Evolutionary conservation across 495 filamentous ascomycete species (phyloP).

Genomic region (Umbilicaria muhlenbergii): DNA sequence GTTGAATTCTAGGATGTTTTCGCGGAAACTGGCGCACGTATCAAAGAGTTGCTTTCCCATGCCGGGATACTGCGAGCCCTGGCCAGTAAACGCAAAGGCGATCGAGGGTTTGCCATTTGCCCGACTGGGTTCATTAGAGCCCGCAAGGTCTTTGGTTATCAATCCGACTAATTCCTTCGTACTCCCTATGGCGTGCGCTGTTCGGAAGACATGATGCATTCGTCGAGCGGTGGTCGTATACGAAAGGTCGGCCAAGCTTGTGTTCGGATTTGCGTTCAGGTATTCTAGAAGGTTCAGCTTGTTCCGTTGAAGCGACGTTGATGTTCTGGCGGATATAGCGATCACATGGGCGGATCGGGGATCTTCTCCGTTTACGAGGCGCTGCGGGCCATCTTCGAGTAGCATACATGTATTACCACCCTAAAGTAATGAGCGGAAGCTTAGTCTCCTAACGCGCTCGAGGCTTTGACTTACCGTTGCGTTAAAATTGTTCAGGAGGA

Average conservation of each 20-base stretch:
- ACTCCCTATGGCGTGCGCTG: conserved; percentile 11
- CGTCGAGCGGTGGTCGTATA: conserved; percentile 62
- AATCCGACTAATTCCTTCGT: no score
- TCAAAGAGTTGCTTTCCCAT: conserved; percentile 17
- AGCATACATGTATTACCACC: conserved; percentile 22
- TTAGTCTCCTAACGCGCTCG: no score
- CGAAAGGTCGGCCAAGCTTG: conserved; percentile 35
- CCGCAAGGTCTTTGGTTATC: background rate
- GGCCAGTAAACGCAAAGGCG: conserved; percentile 53
- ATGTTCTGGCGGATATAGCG: conserved; percentile 16
- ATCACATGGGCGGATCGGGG: conserved; percentile 14
- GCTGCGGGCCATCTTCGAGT: conserved; percentile 13
- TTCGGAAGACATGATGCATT: conserved; percentile 48
- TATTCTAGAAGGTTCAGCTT: conserved; percentile 20
- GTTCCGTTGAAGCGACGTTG: conserved; percentile 18
- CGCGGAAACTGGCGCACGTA: conserved; percentile 13
- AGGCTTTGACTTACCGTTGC: conserved; percentile 11
- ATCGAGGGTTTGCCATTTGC: conserved; percentile 16
- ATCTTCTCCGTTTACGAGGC: conserved; percentile 5
- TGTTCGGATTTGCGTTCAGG: conserved; percentile 34
- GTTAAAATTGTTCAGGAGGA: conserved; percentile 24
- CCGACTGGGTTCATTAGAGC: conserved; percentile 1
- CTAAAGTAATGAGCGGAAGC: no score
- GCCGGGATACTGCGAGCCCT: conserved; percentile 41
- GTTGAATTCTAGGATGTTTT: conserved; percentile 16